Evolutionary conservation across 2,329 filamentous ascomycete genomes (phyloP).

Genomic region (Aspergillus sp.): DNA sequence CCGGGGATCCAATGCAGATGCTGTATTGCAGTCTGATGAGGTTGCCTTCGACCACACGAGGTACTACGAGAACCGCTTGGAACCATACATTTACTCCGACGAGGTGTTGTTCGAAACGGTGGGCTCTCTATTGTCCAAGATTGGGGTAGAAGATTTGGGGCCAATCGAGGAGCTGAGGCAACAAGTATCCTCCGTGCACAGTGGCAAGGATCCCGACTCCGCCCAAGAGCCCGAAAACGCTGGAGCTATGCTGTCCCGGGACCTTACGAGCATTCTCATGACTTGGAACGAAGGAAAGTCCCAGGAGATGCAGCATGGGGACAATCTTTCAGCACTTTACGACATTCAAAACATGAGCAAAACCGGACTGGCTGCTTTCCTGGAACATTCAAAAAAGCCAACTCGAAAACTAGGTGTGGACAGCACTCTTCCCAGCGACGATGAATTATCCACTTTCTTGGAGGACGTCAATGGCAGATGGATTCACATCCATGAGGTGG

Average conservation of each 20-base stretch:
- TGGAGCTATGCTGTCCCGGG: constrained; percentile 27
- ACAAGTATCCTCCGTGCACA: constrained; percentile 12
- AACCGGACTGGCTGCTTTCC: constrained; percentile 45
- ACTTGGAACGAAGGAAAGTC: constrained; percentile 39
- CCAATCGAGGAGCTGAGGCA: constrained; percentile 32
- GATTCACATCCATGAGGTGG: constrained; percentile 43
- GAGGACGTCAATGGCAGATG: constrained; percentile 38
- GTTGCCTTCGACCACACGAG: constrained; percentile 44
- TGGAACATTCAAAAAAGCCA: constrained; percentile 46
- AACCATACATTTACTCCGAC: constrained; percentile 46
- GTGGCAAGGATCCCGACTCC: constrained; percentile 10
- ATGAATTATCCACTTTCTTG: constrained; percentile 33
- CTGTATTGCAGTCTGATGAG: constrained; percentile 36
- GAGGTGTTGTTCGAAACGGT: constrained; percentile 48
- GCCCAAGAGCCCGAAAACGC: no score
- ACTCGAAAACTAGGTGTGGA: constrained; percentile 31
- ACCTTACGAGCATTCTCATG: constrained; percentile 36
- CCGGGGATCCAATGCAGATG: constrained; percentile 47
- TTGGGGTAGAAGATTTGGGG: constrained; percentile 40
- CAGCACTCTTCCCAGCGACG: constrained; percentile 30
- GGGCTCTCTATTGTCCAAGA: constrained; percentile 42
- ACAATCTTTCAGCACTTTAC: constrained; percentile 40
- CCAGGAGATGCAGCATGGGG: constrained; percentile 36
- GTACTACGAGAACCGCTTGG: constrained; percentile 47
- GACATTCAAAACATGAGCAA: constrained; percentile 39